Percentiles rank a stretch among this genome's conserved stretches.
phyloP scores from a whole-genome alignment of 257 asterid species.

The Solanum chiquidenum region DNA sequence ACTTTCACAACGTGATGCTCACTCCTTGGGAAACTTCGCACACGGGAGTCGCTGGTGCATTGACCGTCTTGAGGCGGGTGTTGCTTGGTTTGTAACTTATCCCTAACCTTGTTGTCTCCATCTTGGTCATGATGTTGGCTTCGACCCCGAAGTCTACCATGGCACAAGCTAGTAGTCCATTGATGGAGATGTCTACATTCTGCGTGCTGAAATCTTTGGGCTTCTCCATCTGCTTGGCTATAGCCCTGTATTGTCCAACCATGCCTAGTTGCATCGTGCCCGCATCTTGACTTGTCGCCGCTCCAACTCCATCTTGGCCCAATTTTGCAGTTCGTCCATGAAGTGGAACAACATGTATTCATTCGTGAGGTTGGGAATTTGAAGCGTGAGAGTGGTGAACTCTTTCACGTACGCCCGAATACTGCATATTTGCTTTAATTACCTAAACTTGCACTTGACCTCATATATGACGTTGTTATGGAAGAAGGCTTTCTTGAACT shows the following conservation, averaged over 20 bases:
- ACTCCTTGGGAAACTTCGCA: not conserved
- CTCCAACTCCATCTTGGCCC: no score
- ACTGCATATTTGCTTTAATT: fast-evolving
- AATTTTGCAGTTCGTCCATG: no score
- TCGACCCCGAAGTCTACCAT: not conserved
- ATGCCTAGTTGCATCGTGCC: not conserved
- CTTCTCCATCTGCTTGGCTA: not conserved
- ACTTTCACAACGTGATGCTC: not conserved
- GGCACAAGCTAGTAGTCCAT: not conserved
- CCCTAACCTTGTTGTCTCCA: fast-evolving
- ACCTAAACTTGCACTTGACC: no score
- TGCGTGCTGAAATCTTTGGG: not conserved
- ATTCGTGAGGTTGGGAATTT: no score
- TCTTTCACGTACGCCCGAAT: no score
- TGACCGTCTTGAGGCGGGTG: not conserved
- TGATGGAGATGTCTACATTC: not conserved
- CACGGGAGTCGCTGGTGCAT: not conserved
- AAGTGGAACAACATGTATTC: no score
- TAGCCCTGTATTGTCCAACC: not conserved
- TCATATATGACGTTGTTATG: no score
- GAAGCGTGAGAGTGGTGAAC: no score
- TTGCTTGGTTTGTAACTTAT: not conserved
- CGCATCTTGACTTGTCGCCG: not conserved
- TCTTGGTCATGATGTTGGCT: not conserved
- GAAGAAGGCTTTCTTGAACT: no score